These are phyloP conservation scores for Gossypium davidsonii DNA, from an alignment of 441 rosid genomes.

Conservation along the genomic window DNA sequence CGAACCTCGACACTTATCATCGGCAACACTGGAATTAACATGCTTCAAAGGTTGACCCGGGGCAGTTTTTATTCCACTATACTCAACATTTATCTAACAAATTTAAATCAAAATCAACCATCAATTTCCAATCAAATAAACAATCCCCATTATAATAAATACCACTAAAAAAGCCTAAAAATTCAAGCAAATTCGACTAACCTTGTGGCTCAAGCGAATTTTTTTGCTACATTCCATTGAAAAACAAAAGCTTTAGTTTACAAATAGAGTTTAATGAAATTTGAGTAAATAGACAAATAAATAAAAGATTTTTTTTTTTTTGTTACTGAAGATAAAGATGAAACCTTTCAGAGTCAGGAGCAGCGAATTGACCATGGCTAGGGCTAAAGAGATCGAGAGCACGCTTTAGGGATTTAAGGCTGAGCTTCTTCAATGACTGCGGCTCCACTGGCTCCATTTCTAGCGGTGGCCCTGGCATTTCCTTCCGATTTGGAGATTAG, in stretches of 20 bases:
- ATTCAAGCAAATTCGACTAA: slow-evolving; percentile 24
- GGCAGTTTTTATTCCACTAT: slow-evolving; percentile 46
- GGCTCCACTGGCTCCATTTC: slow-evolving; percentile 90
- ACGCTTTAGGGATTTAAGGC: slow-evolving; percentile 79
- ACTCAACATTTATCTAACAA: slow-evolving; percentile 52
- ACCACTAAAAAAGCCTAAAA: neutral
- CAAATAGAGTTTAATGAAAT: slow-evolving; percentile 12
- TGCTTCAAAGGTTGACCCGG: slow-evolving; percentile 37
- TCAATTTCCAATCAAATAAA: slow-evolving; percentile 7
- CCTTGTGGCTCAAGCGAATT: slow-evolving; percentile 84
- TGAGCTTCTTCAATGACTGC: slow-evolving; percentile 84
- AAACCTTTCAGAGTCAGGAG: slow-evolving; percentile 75
- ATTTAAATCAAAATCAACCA: slow-evolving; percentile 14
- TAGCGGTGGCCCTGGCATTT: slow-evolving; percentile 43
- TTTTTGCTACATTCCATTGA: slow-evolving; percentile 46
- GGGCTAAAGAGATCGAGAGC: slow-evolving; percentile 85
- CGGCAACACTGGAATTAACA: slow-evolving; percentile 22
- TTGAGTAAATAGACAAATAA: neutral
- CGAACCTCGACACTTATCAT: slow-evolving; percentile 28
- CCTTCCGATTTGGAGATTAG: neutral
- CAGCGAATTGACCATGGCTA: slow-evolving; percentile 59
- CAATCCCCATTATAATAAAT: neutral
- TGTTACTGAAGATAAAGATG: slow-evolving; percentile 8
- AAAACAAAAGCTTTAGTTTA: neutral
- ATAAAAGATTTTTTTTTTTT: neutral